phyloP scores from a whole-genome alignment of 164 flowering plant species.

The Aristolochia californica region DNA sequence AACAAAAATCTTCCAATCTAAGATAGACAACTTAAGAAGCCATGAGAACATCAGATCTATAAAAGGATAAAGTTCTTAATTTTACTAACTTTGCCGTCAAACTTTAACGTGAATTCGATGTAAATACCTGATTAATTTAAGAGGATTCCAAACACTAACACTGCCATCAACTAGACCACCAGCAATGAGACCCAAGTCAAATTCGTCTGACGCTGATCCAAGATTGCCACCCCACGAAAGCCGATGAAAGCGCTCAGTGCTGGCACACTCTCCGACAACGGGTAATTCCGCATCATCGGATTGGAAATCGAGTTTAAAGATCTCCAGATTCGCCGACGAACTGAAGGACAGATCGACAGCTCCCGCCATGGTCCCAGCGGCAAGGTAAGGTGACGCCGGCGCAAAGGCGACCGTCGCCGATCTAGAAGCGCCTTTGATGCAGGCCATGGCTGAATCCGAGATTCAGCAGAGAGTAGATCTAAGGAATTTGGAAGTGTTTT shows the following conservation, averaged over 20 bases:
- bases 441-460: constrained; percentile 39
- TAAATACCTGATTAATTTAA: constrained; percentile 48
- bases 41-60: background rate
- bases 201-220: constrained; percentile 47
- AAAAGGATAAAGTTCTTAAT: background rate
- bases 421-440: constrained; percentile 62
- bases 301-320: constrained; percentile 80
- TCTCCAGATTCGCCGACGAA: constrained; percentile 78
- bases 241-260: constrained; percentile 80
- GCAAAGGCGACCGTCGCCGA: constrained; percentile 84
- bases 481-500: too few relatives aligned
- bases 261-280: constrained; percentile 42
- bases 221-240: constrained; percentile 63
- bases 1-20: background rate
- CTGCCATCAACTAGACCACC: constrained; percentile 90
- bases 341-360: constrained; percentile 92
- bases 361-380: constrained; percentile 97
- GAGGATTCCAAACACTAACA: constrained; percentile 87
- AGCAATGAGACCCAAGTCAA: constrained; percentile 68
- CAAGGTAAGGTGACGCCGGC: constrained; percentile 83
- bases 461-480: too few relatives aligned
- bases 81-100: background rate
- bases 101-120: background rate
- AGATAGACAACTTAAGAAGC: background rate
- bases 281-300: constrained; percentile 72